Evolutionary conservation across 2,329 filamentous ascomycete species (phyloP).

Genomic region (Trichoderma sp.): DNA sequence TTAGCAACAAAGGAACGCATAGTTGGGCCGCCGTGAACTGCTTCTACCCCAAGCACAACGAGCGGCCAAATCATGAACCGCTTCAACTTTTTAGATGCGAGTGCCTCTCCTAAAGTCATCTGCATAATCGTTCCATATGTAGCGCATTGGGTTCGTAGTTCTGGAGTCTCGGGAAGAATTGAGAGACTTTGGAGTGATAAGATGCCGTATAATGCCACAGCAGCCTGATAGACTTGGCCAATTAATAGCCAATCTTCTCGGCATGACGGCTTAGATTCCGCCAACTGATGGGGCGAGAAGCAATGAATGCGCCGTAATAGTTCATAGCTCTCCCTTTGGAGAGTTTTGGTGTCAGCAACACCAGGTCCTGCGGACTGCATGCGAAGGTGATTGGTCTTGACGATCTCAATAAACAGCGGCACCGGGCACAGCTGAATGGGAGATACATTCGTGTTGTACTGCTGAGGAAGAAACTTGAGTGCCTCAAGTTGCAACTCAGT

Average conservation of each 20-base stretch:
- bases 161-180: not conserved
- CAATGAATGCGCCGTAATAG: not conserved
- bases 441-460: not conserved
- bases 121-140: not conserved
- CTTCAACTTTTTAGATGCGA: not conserved
- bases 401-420: not conserved
- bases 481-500: not conserved
- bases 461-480: not conserved
- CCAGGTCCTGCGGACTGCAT: not conserved
- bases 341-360: not conserved
- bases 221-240: not conserved
- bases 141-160: not conserved
- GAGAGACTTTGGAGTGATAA: not conserved
- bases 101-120: not conserved
- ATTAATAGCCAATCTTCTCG: not conserved
- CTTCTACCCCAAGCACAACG: not conserved
- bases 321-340: not conserved
- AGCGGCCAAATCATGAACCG: conserved; percentile 7
- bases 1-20: not conserved
- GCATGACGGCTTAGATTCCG: not conserved
- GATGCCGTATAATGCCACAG: not conserved
- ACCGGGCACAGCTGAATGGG: not conserved
- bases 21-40: not conserved
- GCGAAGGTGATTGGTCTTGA: not conserved
- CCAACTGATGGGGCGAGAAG: not conserved